A percentile compares a stretch with the other conserved stretches of the same genome.
Conservation (phyloP, 345 rosid species). For the Ceriops tagal region DNA sequence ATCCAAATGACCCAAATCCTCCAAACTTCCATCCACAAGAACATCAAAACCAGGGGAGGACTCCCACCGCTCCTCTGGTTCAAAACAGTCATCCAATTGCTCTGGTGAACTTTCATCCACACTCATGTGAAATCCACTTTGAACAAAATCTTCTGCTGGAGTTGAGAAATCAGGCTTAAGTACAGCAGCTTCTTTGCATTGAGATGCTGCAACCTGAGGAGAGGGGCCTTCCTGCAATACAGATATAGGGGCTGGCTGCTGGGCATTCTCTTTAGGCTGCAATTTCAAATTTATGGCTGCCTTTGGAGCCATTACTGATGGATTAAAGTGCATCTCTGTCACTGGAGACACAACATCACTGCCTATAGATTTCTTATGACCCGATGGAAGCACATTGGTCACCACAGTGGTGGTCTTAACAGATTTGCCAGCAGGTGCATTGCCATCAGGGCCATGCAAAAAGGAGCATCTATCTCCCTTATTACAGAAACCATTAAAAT, state of each 20-base stretch:
- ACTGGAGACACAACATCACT: constrained; percentile 11
- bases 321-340: constrained; percentile 8
- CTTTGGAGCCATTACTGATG: constrained; percentile 17
- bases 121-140: constrained; percentile 9
- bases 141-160: constrained; percentile 14
- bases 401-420: constrained; percentile 13
- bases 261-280: constrained; percentile 15
- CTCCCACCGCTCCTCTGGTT: constrained; percentile 22
- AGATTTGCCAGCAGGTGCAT: constrained; percentile 20
- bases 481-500: constrained; percentile 15
- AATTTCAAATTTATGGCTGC: constrained; percentile 8
- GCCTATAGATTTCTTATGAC: constrained; percentile 16
- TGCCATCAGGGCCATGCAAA: constrained; percentile 23
- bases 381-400: constrained; percentile 16
- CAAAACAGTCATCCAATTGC: constrained; percentile 8
- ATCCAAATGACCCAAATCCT: constrained; percentile 20
- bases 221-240: neutral
- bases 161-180: constrained; percentile 21
- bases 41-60: constrained; percentile 32
- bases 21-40: constrained; percentile 21
- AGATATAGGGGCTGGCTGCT: neutral
- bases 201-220: neutral
- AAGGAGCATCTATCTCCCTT: constrained; percentile 25
- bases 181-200: constrained; percentile 5
- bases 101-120: constrained; percentile 16